These are phyloP conservation scores for Multifurca ochricompacta DNA, from an alignment of 768 basidiomycete species.

Conservation along the genomic window DNA sequence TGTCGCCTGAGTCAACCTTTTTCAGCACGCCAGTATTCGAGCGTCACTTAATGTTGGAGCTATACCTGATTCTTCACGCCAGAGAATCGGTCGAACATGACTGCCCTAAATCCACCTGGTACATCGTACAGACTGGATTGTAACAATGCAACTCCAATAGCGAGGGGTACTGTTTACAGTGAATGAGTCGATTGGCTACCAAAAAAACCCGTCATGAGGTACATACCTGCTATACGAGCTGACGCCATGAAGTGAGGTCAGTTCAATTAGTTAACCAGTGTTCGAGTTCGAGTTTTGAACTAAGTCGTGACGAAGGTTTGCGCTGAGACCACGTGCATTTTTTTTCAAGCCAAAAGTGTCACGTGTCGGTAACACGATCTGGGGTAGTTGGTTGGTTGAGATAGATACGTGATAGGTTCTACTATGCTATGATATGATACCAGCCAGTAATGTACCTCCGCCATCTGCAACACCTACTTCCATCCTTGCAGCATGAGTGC, in stretches of 20 bases:
- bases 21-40: not conserved
- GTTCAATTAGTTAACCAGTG: not conserved
- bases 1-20: conserved; percentile 49
- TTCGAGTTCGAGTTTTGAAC: too few species aligned
- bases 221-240: conserved; percentile 13
- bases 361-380: too few species aligned
- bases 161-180: conserved; percentile 61
- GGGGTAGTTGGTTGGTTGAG: too few species aligned
- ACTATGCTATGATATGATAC: not conserved
- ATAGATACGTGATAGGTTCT: too few species aligned
- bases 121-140: conserved; percentile 54
- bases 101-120: conserved; percentile 81
- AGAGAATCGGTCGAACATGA: conserved; percentile 97
- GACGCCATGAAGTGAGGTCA: not conserved
- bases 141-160: conserved; percentile 36
- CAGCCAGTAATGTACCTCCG: conserved; percentile 33
- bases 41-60: not conserved
- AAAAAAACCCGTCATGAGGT: conserved; percentile 24
- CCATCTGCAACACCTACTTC: conserved; percentile 44
- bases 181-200: conserved; percentile 45
- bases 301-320: too few species aligned
- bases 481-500: conserved; percentile 81
- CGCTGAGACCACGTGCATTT: not conserved
- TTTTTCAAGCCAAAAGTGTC: too few species aligned
- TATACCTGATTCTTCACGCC: conserved; percentile 78